phyloP scores from a whole-genome alignment of 2,329 filamentous ascomycete genomes.

The Blastomyces gilchristii region DNA sequence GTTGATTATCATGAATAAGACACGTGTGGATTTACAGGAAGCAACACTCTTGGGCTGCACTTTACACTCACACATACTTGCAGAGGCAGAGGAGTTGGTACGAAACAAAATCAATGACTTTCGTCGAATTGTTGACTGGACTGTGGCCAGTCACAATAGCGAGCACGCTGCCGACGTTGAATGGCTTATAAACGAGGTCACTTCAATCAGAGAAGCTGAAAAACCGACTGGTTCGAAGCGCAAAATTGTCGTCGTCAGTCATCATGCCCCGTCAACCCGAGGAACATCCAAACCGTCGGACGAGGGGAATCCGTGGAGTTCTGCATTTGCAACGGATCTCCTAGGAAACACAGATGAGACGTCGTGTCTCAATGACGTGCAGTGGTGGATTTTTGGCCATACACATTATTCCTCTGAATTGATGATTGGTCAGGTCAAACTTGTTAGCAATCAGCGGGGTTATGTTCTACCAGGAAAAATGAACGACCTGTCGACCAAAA shows the following conservation, averaged over 20 bases:
- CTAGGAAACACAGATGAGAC: slow-evolving; percentile 17
- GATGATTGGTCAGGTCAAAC: slow-evolving; percentile 23
- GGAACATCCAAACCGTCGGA: slow-evolving; percentile 42
- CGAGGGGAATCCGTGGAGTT: slow-evolving; percentile 38
- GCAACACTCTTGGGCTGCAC: slow-evolving; percentile 47
- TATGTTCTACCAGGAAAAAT: slow-evolving; percentile 16
- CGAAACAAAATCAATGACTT: slow-evolving; percentile 43
- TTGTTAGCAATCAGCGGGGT: slow-evolving; percentile 35
- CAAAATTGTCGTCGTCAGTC: slow-evolving; percentile 42
- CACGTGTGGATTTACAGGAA: slow-evolving; percentile 16
- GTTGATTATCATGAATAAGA: slow-evolving; percentile 18
- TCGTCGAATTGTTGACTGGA: slow-evolving; percentile 42
- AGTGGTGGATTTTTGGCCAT: slow-evolving; percentile 34
- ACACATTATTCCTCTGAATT: slow-evolving; percentile 34
- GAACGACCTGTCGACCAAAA: not conserved
- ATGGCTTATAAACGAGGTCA: slow-evolving; percentile 40
- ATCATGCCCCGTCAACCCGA: slow-evolving; percentile 44
- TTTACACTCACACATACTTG: slow-evolving; percentile 43
- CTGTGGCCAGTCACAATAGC: slow-evolving; percentile 38
- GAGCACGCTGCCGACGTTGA: slow-evolving; percentile 39
- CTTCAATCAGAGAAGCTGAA: slow-evolving; percentile 9
- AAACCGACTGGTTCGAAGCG: not conserved
- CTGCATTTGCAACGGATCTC: slow-evolving; percentile 36
- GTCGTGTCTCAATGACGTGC: slow-evolving; percentile 18
- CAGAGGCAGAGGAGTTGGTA: slow-evolving; percentile 31